Evolutionary conservation across 257 asterid species (phyloP).

Genomic region (Scutellaria barbata): DNA sequence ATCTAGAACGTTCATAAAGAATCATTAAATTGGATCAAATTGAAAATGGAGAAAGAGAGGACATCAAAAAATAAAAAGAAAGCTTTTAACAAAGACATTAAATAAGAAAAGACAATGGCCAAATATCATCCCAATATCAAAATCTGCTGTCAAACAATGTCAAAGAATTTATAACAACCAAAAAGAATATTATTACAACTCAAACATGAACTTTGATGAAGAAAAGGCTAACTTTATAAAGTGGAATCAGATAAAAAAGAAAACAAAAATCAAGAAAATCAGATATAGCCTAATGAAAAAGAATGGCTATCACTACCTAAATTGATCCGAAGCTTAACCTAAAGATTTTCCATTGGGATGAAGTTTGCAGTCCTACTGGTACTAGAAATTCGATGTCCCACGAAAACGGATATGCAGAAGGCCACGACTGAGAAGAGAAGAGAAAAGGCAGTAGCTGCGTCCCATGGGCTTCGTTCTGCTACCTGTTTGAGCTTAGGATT

Average conservation of each 20-base stretch:
- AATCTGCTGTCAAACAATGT: not conserved
- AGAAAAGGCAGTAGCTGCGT: conserved; percentile 54
- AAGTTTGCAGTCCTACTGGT: conserved; percentile 41
- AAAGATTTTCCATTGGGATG: conserved; percentile 56
- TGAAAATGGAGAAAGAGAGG: too few species aligned
- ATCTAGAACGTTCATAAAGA: too few species aligned
- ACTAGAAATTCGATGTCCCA: conserved; percentile 48
- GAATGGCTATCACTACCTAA: conserved; percentile 23
- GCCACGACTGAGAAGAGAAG: conserved; percentile 61
- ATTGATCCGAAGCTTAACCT: conserved; percentile 33
- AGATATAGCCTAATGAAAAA: conserved; percentile 25
- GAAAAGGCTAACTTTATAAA: conserved; percentile 1
- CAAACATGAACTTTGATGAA: conserved; percentile 28
- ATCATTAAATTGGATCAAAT: too few species aligned
- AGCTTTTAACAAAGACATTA: too few species aligned
- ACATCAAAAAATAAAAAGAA: too few species aligned
- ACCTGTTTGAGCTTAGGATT: conserved; percentile 28
- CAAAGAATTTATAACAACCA: not conserved
- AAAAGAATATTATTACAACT: conserved; percentile 31
- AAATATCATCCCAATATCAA: not conserved
- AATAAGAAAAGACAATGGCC: too few species aligned
- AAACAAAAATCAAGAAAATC: not conserved
- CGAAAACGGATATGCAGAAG: conserved; percentile 48
- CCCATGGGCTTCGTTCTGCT: conserved; percentile 48
- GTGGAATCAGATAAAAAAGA: not conserved